Percentiles rank a stretch among this genome's conserved stretches.
These are phyloP conservation scores for Neofusicoccum umdonicola DNA, from an alignment of 2,329 filamentous ascomycete genomes.

Conservation along the genomic window DNA sequence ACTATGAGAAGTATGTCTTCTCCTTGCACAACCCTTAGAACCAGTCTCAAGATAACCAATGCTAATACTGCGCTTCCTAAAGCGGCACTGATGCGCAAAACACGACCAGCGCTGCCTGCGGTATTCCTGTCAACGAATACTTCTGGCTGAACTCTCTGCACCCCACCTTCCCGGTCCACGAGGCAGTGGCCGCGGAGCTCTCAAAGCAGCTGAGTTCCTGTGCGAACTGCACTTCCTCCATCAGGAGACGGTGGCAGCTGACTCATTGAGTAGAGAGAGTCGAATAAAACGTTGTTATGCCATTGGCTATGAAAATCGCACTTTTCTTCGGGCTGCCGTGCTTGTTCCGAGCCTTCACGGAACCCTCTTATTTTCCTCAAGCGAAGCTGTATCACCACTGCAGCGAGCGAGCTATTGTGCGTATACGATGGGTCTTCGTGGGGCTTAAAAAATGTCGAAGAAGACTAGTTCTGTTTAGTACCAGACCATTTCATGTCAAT, in stretches of 20 bases:
- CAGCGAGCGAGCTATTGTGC: too few species aligned
- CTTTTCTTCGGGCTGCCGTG: too few species aligned
- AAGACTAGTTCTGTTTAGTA: too few species aligned
- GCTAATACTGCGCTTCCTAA: not conserved
- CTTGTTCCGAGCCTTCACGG: too few species aligned
- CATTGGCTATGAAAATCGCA: too few species aligned
- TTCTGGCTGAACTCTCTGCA: conserved; percentile 64
- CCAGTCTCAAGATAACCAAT: not conserved
- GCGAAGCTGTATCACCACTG: too few species aligned
- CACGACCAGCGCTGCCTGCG: conserved; percentile 46
- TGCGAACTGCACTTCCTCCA: conserved; percentile 10
- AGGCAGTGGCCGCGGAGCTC: conserved; percentile 55
- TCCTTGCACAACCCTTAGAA: not conserved
- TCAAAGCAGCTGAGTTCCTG: conserved; percentile 23
- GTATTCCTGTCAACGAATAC: conserved; percentile 59
- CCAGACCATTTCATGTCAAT: too few species aligned
- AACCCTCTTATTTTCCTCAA: too few species aligned
- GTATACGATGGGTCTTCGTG: too few species aligned
- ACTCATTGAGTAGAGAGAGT: not conserved
- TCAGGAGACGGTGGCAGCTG: conserved; percentile 8
- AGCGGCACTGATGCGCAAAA: conserved; percentile 41
- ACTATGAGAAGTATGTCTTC: conserved; percentile 49
- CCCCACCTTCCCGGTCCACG: conserved; percentile 63
- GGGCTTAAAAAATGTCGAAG: too few species aligned
- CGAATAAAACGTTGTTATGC: not conserved